Base-by-base conservation (phyloP, 768 basidiomycete genomes). In the Psilocybe sp. region DNA sequence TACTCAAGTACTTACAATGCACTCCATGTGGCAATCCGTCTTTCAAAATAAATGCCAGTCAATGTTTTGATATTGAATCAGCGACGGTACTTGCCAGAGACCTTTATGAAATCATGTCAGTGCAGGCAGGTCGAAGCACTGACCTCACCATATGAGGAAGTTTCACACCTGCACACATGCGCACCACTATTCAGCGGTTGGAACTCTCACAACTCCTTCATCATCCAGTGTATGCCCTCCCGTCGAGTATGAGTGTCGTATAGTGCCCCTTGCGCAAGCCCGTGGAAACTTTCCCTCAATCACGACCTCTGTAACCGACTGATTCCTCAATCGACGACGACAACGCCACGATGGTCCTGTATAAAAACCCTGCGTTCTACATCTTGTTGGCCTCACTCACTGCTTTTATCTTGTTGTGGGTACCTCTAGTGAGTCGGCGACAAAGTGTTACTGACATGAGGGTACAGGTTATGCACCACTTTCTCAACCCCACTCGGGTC, bases 401-500 rank as follows among this genome's bases (percentile, higher is more conserved):
- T 40, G 60, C 66, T 9, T 64, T 67, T 52, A 47, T 67, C 19
- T 55, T 68, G 11, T 54, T 64, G 65, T 64, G 50, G 50, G 64
- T 60, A 13, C 8, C 20, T 1, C 32, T 40, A 31, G 19, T 37
- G 18, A 18, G 44, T 12, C 33, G 8, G 19, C 36, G 13, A 9
- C n/a, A 11, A n/a, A 16, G 35, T 14, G 11, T n/a, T 33, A 31
- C 40, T 51, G 15, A 58, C 28, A 35, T 15, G 15, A 11, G 6
- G 32, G 41, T 34, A 35, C 35, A 70, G 68, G 46, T 46, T 62
- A n/a, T 59, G 71, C 16, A 64, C 64, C 7, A 68, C 65, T 4
- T 68, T 71, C 50, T 73, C 71, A 8, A 53, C 64, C 19, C 71
- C 72, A 11, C 52, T 70, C 32, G 46, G 63, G 8, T 57, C 55